Evolutionary conservation across 202 grass and related monocot species (phyloP).

Genomic region (Carex arenaria): DNA sequence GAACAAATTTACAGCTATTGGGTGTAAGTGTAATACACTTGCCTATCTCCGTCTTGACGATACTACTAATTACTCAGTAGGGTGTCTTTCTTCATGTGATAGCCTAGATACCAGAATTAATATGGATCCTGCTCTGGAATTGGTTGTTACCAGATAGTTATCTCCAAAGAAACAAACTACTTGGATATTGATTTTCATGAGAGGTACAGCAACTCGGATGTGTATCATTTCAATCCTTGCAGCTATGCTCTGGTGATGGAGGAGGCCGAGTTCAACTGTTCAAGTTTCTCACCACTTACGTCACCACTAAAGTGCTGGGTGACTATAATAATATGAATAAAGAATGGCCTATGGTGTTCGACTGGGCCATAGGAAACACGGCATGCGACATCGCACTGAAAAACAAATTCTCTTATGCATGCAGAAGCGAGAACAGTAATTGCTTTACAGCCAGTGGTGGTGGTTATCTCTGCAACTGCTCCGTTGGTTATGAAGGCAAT

Average conservation of each 20-base stretch:
- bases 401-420: conserved; percentile 39
- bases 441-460: conserved; percentile 35
- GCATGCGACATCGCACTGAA: conserved; percentile 29
- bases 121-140: conserved; percentile 34
- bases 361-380: conserved; percentile 43
- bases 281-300: conserved; percentile 36
- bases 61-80: conserved; percentile 31
- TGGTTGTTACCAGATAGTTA: conserved; percentile 63
- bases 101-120: neutral
- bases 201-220: conserved; percentile 37
- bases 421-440: conserved; percentile 29
- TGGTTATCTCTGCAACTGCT: conserved; percentile 69
- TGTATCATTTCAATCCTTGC: conserved; percentile 27
- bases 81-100: conserved; percentile 23
- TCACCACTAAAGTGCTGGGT: conserved; percentile 28
- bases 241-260: conserved; percentile 61
- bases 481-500: conserved; percentile 51
- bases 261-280: conserved; percentile 45
- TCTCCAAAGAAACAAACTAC: conserved; percentile 20
- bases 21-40: conserved; percentile 66
- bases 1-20: conserved; percentile 61
- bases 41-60: conserved; percentile 21
- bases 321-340: too few species aligned
- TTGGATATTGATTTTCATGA: neutral
- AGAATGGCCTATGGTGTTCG: conserved; percentile 36